Evolutionary conservation across 2,329 filamentous ascomycete genomes (phyloP).

Genomic region (Sclerotinia subarctica): DNA sequence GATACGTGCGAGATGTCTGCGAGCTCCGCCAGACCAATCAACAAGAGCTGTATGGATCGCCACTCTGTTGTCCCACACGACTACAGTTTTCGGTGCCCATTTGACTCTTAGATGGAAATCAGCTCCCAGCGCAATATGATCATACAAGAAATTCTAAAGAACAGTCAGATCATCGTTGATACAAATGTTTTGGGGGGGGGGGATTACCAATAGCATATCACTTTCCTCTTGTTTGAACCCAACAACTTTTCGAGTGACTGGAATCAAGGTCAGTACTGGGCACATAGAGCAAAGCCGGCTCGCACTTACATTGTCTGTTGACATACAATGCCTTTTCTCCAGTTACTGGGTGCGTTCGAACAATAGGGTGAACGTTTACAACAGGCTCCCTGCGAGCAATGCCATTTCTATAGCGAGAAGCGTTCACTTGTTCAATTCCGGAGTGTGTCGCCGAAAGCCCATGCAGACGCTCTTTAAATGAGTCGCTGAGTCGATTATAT

Average conservation of each 20-base stretch:
- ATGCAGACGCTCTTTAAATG: slow-evolving; percentile 76
- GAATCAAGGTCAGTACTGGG: slow-evolving; percentile 16
- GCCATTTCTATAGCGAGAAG: slow-evolving; percentile 62
- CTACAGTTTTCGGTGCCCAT: slow-evolving; percentile 77
- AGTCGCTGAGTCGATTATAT: slow-evolving; percentile 74
- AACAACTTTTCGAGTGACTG: slow-evolving; percentile 78
- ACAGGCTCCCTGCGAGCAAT: slow-evolving; percentile 75
- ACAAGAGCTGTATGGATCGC: slow-evolving; percentile 75
- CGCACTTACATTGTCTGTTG: slow-evolving; percentile 71
- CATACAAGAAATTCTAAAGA: slow-evolving; percentile 71
- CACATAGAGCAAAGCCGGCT: not conserved
- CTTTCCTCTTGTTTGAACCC: slow-evolving; percentile 86
- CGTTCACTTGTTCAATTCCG: slow-evolving; percentile 74
- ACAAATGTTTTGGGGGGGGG: too few relatives aligned
- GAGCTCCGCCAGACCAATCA: slow-evolving; percentile 76
- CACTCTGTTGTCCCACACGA: slow-evolving; percentile 83
- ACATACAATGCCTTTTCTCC: slow-evolving; percentile 82
- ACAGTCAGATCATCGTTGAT: slow-evolving; percentile 45
- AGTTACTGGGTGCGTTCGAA: slow-evolving; percentile 77
- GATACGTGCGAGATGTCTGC: slow-evolving; percentile 76
- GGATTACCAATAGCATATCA: slow-evolving; percentile 57
- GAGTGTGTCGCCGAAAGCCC: slow-evolving; percentile 80
- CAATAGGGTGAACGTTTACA: slow-evolving; percentile 69
- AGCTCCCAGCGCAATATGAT: slow-evolving; percentile 68
- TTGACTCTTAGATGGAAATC: slow-evolving; percentile 73